A percentile compares a stretch with the other conserved stretches of the same genome.
Conservation (phyloP, 768 basidiomycete genomes). For the Dendrothele bispora region DNA sequence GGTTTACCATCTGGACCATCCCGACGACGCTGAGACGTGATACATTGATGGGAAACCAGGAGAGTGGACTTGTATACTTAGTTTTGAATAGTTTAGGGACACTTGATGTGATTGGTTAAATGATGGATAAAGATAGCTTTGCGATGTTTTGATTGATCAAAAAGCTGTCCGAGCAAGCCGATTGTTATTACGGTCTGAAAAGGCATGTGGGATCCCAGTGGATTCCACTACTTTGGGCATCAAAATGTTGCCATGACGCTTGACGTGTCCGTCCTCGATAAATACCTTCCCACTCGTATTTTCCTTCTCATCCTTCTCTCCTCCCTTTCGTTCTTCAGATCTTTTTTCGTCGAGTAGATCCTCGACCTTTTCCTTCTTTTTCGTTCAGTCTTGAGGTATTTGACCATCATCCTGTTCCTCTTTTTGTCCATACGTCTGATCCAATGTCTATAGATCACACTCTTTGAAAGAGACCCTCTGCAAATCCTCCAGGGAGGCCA, state of each 20-base stretch:
- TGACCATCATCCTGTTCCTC: constrained; percentile 7
- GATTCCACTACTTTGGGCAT: constrained; percentile 8
- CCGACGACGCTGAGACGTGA: constrained; percentile 20
- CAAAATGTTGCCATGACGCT: constrained; percentile 10
- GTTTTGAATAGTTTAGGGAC: too few species aligned
- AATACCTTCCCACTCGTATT: constrained; percentile 21
- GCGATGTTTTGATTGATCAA: too few species aligned
- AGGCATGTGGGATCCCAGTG: not conserved
- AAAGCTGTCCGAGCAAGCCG: not conserved
- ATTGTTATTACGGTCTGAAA: too few species aligned
- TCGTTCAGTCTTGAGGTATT: constrained; percentile 54
- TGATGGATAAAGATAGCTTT: too few species aligned
- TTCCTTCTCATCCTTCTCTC: constrained; percentile 30
- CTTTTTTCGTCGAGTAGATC: constrained; percentile 60
- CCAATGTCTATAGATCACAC: constrained; percentile 46
- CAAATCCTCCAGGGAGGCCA: constrained; percentile 64
- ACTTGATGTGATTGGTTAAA: too few species aligned
- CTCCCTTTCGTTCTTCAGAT: constrained; percentile 34
- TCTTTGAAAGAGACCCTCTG: constrained; percentile 69
- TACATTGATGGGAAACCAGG: not conserved
- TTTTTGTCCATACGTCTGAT: not conserved
- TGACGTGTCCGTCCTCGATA: constrained; percentile 17
- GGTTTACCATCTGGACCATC: constrained; percentile 35
- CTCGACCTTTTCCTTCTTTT: constrained; percentile 56
- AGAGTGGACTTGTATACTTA: too few species aligned